A percentile compares a stretch with the other conserved stretches of the same genome.
Evolutionary conservation across 208 protist species (phyloP).

Genomic region (Novymonas esmeraldas): DNA sequence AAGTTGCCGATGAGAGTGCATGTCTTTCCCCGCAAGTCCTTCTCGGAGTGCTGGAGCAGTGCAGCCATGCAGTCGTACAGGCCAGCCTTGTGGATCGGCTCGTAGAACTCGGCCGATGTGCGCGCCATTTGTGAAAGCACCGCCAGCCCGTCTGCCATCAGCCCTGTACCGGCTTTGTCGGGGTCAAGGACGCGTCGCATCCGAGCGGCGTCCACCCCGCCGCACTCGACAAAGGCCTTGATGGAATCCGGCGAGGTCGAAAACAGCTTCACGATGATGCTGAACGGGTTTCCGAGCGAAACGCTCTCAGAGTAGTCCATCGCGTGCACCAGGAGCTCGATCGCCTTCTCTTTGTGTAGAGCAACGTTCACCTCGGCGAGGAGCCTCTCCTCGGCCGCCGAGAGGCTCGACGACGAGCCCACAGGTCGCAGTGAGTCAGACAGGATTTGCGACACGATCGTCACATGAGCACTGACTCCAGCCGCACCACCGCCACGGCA

Average conservation of each 20-base stretch:
- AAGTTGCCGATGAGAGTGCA: conserved; percentile 96
- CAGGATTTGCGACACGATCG: conserved; percentile 81
- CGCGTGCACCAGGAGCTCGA: conserved; percentile 78
- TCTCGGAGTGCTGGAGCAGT: conserved; percentile 76
- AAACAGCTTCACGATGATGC: conserved; percentile 85
- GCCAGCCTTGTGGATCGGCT: conserved; percentile 78
- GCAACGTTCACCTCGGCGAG: conserved; percentile 60
- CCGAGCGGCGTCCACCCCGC: conserved; percentile 71
- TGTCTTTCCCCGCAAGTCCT: conserved; percentile 86
- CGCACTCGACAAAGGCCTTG: conserved; percentile 83
- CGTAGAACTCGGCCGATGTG: conserved; percentile 87
- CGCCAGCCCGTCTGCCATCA: conserved; percentile 89
- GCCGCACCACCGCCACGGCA: conserved; percentile 76
- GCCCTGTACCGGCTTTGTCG: conserved; percentile 59
- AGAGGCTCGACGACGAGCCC: conserved; percentile 35
- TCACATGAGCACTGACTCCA: conserved; percentile 83
- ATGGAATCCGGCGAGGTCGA: conserved; percentile 79
- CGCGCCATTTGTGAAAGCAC: conserved; percentile 93
- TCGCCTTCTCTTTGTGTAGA: conserved; percentile 76
- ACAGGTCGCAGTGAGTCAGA: conserved; percentile 55
- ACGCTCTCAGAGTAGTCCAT: conserved; percentile 85
- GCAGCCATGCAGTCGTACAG: conserved; percentile 70
- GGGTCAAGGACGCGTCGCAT: conserved; percentile 81
- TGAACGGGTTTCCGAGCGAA: conserved; percentile 83
- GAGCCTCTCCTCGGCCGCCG: conserved; percentile 57